Base-by-base conservation (phyloP, 73 alveolate species). In the Tetrahymena malaccensis region DNA sequence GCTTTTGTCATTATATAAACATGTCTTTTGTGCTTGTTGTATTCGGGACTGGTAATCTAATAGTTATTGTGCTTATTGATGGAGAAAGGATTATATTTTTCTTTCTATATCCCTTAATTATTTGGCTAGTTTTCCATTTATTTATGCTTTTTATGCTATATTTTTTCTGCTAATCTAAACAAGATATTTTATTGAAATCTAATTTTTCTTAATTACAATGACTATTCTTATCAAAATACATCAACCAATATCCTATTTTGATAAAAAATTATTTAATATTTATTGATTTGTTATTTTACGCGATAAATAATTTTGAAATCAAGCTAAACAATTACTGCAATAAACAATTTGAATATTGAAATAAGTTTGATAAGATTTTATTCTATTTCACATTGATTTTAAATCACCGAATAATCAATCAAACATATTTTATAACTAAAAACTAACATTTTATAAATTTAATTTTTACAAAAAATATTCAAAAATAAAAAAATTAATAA, bases 1-100 rank as follows among this genome's bases (percentile, higher is more conserved):
- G 98, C 97, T 58, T 94, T 96, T 15, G 98, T 96, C 99, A 97
- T 97, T 94, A 97, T 97, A 85, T 96, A 96, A 95, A 96, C 97
- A 94, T 97, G 98, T 55, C 99, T 85, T 85, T 95, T 95, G 56
- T 85, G 97, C 31, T 93, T 93, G 43, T 85, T 85, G 44, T 85
- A 95, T 50, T 95, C 97, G 9, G 97, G 95, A 25, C 89, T 70
- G 7, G 37, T 70, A 70, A 70, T 70, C 89, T 70, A 70, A 70
- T 70, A 70, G 17, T 70, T 31, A n/a, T 33, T 27, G 37, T 70
- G 89, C 31, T 70, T 70, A 15, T 70, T 70, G 17, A 70, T 70
- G 8, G 89, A 19, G 89, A 70, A 70, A 27, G 89, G 89, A 25
- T n/a, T 31, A 70, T 70, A n/a, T 22, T 31, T 70, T 70, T 70